Evolutionary conservation across 2,329 filamentous ascomycete genomes (phyloP).

Genomic region (Aspergillus clavatus): DNA sequence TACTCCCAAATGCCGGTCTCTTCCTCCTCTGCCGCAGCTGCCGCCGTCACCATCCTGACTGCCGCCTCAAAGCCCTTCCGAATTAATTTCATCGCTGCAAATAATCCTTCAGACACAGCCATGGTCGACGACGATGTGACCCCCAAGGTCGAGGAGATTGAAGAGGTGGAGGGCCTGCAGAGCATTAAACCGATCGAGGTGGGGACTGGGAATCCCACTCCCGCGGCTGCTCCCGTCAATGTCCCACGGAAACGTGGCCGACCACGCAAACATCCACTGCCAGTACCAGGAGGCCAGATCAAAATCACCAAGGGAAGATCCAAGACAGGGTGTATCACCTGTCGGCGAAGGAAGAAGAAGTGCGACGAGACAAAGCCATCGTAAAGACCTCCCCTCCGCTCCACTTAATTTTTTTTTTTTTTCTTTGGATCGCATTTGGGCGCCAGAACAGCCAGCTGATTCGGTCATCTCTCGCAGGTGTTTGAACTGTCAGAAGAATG

Average conservation of each 20-base stretch:
- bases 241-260: conserved; percentile 64
- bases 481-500: conserved; percentile 88
- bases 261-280: conserved; percentile 73
- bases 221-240: conserved; percentile 29
- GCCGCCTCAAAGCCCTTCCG: conserved; percentile 18
- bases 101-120: conserved; percentile 12
- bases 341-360: conserved; percentile 58
- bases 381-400: conserved; percentile 29
- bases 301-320: conserved; percentile 72
- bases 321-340: conserved; percentile 56
- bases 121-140: conserved; percentile 39
- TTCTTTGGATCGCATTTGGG: conserved; percentile 6
- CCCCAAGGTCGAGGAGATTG: conserved; percentile 53
- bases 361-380: conserved; percentile 46
- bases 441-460: conserved; percentile 1
- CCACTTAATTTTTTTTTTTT: too few species aligned
- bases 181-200: conserved; percentile 29
- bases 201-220: conserved; percentile 15
- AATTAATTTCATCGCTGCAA: conserved; percentile 23
- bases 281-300: conserved; percentile 53
- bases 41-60: conserved; percentile 12
- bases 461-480: conserved; percentile 21
- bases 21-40: conserved; percentile 6
- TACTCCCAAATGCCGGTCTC: conserved; percentile 1
- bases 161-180: conserved; percentile 38